Conservation (phyloP, 345 rosid genomes). For the Gossypium raimondii region DNA sequence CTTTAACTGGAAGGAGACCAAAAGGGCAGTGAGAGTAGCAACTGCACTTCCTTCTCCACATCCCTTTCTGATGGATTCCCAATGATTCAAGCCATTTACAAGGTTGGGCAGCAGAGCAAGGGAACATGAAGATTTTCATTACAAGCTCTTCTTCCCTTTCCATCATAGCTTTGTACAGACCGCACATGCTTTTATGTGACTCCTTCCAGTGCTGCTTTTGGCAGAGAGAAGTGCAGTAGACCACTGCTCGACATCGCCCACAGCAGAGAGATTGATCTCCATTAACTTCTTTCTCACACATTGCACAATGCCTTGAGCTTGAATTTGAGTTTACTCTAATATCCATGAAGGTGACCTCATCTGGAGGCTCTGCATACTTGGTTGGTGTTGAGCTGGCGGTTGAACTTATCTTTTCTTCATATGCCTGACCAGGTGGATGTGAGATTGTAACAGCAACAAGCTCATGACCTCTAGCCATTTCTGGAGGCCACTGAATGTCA, state of each 20-base stretch:
- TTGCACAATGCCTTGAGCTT: conserved; percentile 34
- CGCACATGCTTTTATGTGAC: conserved; percentile 42
- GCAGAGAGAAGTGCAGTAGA: conserved; percentile 43
- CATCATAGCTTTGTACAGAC: conserved; percentile 56
- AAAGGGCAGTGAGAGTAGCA: conserved; percentile 48
- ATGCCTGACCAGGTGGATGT: conserved; percentile 54
- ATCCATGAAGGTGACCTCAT: conserved; percentile 34
- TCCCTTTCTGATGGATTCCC: conserved; percentile 51
- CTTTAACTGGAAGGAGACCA: conserved; percentile 45
- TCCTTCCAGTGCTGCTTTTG: conserved; percentile 61
- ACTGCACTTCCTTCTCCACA: conserved; percentile 61
- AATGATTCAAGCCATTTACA: conserved; percentile 53
- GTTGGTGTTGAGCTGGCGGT: conserved; percentile 41
- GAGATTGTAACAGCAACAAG: conserved; percentile 66
- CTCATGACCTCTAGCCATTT: conserved; percentile 46
- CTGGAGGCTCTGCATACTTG: conserved; percentile 35
- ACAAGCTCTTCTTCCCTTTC: conserved; percentile 54
- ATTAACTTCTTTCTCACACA: conserved; percentile 44
- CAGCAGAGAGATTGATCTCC: conserved; percentile 46
- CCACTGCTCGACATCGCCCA: conserved; percentile 43
- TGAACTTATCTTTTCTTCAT: conserved; percentile 45
- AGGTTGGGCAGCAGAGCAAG: conserved; percentile 40
- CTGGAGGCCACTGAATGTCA: conserved; percentile 66
- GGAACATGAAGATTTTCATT: conserved; percentile 44
- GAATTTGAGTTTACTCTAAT: conserved; percentile 26